A percentile compares a stretch with the other conserved stretches of the same genome.
Evolutionary conservation across 305 asterid species (phyloP).

Genomic region (Solanum aculeatissimum): DNA sequence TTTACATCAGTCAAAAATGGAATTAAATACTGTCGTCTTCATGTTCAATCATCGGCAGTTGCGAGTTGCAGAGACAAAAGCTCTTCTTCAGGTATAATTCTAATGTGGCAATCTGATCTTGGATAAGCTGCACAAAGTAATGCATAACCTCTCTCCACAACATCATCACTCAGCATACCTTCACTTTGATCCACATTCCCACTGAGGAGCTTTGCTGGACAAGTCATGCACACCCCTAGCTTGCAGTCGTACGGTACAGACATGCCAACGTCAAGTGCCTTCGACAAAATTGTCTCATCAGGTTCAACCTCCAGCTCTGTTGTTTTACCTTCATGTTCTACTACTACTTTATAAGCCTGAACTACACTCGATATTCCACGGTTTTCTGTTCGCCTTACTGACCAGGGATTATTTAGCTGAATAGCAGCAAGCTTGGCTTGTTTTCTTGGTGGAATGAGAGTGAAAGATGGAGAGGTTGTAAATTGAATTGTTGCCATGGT

Average conservation of each 20-base stretch:
- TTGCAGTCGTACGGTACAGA: constrained; percentile 80
- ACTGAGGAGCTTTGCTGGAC: constrained; percentile 79
- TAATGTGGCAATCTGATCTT: constrained; percentile 72
- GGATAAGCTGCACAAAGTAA: constrained; percentile 74
- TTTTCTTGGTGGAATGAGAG: constrained; percentile 11
- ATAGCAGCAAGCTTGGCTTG: constrained; percentile 6
- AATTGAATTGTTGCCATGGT: constrained; percentile 27
- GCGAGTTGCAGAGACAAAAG: constrained; percentile 84
- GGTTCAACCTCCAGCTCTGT: constrained; percentile 72
- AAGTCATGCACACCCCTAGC: constrained; percentile 96
- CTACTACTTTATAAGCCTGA: constrained; percentile 48
- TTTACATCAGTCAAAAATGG: not conserved
- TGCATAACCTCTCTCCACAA: constrained; percentile 73
- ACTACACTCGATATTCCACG: not conserved
- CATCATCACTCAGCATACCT: constrained; percentile 97
- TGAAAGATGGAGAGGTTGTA: constrained; percentile 18
- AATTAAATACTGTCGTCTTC: not conserved
- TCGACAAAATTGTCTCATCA: constrained; percentile 71
- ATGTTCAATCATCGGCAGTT: constrained; percentile 68
- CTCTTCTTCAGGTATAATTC: constrained; percentile 79
- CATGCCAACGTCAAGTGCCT: constrained; percentile 65
- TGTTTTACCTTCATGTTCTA: constrained; percentile 46
- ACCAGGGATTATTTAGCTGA: constrained; percentile 1
- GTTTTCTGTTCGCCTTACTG: not conserved
- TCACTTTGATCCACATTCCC: constrained; percentile 93